Percentiles rank a stretch among this genome's conserved stretches.
These are phyloP conservation scores for Fusarium chaquense DNA, from an alignment of 2,329 filamentous ascomycete genomes.

Conservation along the genomic window DNA sequence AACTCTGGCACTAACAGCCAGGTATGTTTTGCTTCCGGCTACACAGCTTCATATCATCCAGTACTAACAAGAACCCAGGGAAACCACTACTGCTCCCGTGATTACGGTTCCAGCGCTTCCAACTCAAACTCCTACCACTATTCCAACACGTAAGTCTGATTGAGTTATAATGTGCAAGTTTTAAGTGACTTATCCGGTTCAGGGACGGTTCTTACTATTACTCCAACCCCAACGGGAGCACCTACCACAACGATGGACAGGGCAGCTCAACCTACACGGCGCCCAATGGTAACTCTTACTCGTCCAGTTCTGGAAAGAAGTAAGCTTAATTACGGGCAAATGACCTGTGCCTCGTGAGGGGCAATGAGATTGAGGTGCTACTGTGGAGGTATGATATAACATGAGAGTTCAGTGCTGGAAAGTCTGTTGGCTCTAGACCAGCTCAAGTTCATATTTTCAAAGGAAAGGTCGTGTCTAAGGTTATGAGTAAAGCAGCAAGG, in stretches of 20 bases:
- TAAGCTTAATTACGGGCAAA: background rate
- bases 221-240: constrained; percentile 75
- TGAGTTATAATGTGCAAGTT: too few relatives aligned
- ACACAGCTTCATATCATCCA: background rate
- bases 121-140: constrained; percentile 75
- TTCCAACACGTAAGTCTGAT: constrained; percentile 66
- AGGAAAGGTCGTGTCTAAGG: background rate
- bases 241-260: constrained; percentile 73
- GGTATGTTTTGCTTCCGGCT: constrained; percentile 54
- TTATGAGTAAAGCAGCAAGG: background rate
- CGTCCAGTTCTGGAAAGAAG: constrained; percentile 28
- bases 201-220: constrained; percentile 80
- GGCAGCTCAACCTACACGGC: constrained; percentile 72
- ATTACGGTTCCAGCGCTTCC: constrained; percentile 68
- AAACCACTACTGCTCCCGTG: constrained; percentile 75
- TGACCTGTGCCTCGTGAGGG: background rate
- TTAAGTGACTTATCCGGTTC: background rate
- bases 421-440: constrained; percentile 25
- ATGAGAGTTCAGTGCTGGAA: constrained; percentile 14
- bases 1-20: constrained; percentile 72
- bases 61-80: constrained; percentile 60
- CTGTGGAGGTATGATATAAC: background rate
- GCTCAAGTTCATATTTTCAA: background rate
- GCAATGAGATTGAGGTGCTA: background rate
- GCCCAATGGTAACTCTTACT: constrained; percentile 55